Base-by-base conservation (phyloP, 116 monocot genomes). In the Dioscorea cayenensis region DNA sequence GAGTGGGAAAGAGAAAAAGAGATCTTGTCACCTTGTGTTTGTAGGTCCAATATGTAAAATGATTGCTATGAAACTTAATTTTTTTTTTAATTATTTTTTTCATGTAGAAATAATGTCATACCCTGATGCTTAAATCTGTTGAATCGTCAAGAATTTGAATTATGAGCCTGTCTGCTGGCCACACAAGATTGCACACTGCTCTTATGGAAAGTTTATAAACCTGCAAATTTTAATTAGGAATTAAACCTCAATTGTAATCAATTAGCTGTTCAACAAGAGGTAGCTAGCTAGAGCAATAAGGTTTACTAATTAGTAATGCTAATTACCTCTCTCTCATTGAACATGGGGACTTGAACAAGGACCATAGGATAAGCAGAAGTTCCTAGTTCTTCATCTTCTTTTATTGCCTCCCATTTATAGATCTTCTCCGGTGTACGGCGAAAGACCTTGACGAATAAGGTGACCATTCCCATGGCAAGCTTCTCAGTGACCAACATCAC, bases 291-390 rank as follows among this genome's bases (percentile, higher is more conserved):
- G 11, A 43, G 43, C 43, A 43, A 43, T 43, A 12, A 7, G 7
- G 43, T 8, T 12, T 43, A 8, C 43, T 9, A 43, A 43, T 43
- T 43, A 43, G 43, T 43, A 59, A 59, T 59, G 7, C 5, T 43
- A 59, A 59, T 59, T 59, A 80, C 83, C 80, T 87, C 80, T 35
- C 66, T 77, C 63, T 83, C 86, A 49, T 83, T 87, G 72, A 64
- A 87, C 83, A 83, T 87, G 60, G 86, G 86, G 62, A 87, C 75
- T 60, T 83, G 86, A 19, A 87, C 83, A 50, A 83, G 77, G 19
- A 87, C 83, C 77, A 63, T 75, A 11, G 86, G 86, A 22, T 77
- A 87, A 20, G 76, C 76, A 21, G 66, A 25, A 50, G 28, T 71
- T 0, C 83, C 83, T 19, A 80, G 49, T 80, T 83, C 86, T 64